phyloP scores from a whole-genome alignment of 2,329 filamentous ascomycete species.

The Sporothrix brunneoviolacea region DNA sequence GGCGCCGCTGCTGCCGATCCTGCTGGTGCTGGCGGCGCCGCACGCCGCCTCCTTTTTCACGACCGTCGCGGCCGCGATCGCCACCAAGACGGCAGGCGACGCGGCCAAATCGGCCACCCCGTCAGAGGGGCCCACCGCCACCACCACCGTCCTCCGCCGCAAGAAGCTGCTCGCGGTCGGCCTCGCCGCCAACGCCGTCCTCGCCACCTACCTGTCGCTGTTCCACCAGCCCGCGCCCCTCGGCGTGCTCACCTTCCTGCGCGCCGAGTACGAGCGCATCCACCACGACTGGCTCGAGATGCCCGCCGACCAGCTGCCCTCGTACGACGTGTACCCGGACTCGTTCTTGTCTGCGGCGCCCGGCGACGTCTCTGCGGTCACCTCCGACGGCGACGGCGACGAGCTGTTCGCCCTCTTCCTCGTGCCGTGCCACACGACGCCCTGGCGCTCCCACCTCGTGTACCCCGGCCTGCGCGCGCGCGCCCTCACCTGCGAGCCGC shows the following conservation, averaged over 20 bases:
- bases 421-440: conserved; percentile 93
- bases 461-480: conserved; percentile 69
- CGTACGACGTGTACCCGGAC: conserved; percentile 24
- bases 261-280: conserved; percentile 60
- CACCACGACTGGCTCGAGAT: conserved; percentile 37
- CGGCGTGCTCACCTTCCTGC: conserved; percentile 66
- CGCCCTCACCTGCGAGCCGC: conserved; percentile 86
- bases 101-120: conserved; percentile 16
- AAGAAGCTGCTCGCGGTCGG: conserved; percentile 50
- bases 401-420: conserved; percentile 70
- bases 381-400: conserved; percentile 21
- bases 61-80: conserved; percentile 20
- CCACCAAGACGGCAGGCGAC: conserved; percentile 22
- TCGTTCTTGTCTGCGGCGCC: conserved; percentile 18
- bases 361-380: neutral
- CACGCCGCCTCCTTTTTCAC: conserved; percentile 60
- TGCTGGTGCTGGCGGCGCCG: conserved; percentile 73
- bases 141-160: conserved; percentile 36
- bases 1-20: conserved; percentile 80
- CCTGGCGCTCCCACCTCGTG: conserved; percentile 84
- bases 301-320: conserved; percentile 24
- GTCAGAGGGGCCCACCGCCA: neutral
- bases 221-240: conserved; percentile 78
- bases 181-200: conserved; percentile 58
- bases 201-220: conserved; percentile 69